Evolutionary conservation across 2,329 filamentous ascomycete genomes (phyloP).

Genomic region (Calonectria pseudoturangicola): DNA sequence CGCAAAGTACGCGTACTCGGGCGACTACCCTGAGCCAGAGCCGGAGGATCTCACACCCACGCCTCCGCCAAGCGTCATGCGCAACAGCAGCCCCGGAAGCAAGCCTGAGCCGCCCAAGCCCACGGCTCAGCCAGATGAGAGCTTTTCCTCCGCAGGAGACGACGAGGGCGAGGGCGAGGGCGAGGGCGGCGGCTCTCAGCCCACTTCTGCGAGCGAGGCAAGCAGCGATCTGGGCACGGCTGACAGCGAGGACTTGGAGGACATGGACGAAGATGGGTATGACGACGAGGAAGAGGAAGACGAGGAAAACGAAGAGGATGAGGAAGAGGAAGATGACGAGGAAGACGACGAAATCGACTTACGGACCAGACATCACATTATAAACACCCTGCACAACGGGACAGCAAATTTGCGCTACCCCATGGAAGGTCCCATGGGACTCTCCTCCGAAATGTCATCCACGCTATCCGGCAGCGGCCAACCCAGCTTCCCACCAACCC

Average conservation of each 20-base stretch:
- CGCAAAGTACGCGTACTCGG: slow-evolving; percentile 52
- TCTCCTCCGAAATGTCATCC: slow-evolving; percentile 31
- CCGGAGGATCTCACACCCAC: slow-evolving; percentile 34
- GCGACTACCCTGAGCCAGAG: slow-evolving; percentile 49
- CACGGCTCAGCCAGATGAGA: not conserved
- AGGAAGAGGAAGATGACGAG: slow-evolving; percentile 10
- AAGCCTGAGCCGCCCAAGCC: slow-evolving; percentile 14
- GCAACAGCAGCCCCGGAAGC: not conserved
- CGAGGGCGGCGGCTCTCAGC: slow-evolving; percentile 3
- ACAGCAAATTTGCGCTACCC: not conserved
- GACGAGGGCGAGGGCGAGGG: slow-evolving; percentile 20
- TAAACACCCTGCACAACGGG: not conserved
- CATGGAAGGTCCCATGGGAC: not conserved
- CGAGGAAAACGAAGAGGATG: slow-evolving; percentile 15
- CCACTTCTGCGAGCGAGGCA: slow-evolving; percentile 12
- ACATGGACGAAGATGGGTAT: slow-evolving; percentile 13
- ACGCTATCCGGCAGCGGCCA: slow-evolving; percentile 34
- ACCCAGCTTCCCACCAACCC: not conserved
- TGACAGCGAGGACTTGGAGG: slow-evolving; percentile 25
- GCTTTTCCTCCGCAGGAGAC: slow-evolving; percentile 27
- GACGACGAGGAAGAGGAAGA: slow-evolving; percentile 20
- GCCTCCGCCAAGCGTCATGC: not conserved
- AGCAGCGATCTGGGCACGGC: slow-evolving; percentile 15
- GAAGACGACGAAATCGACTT: not conserved
- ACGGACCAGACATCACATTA: not conserved